Conservation (phyloP, 495 filamentous ascomycete species). For the Xylaria grammica region DNA sequence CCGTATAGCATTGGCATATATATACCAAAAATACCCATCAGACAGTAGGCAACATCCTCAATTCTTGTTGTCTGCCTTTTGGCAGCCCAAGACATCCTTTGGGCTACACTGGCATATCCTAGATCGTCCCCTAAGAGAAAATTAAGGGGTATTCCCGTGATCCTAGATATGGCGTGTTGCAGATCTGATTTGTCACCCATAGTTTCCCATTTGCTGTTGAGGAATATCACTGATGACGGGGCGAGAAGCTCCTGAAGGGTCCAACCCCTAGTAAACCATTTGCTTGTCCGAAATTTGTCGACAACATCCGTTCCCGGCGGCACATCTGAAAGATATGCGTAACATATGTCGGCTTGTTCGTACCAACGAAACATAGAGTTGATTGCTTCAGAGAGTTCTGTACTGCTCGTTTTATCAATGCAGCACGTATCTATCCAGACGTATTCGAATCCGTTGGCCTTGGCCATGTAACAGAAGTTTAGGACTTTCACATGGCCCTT, state of each 20-base stretch:
- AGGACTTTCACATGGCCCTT: constrained; percentile 22
- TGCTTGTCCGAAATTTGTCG: background rate
- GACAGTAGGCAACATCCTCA: constrained; percentile 28
- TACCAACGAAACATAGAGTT: constrained; percentile 36
- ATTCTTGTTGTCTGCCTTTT: constrained; percentile 15
- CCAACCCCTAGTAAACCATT: constrained; percentile 19
- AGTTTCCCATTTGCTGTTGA: background rate
- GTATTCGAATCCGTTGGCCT: constrained; percentile 18
- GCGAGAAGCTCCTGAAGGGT: constrained; percentile 9
- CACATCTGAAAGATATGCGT: constrained; percentile 26
- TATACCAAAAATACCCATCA: constrained; percentile 28
- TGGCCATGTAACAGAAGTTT: constrained; percentile 2
- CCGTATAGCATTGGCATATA: constrained; percentile 30
- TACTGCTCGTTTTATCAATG: constrained; percentile 31
- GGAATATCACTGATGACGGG: background rate
- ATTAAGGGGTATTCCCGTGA: constrained; percentile 1
- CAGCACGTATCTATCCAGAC: constrained; percentile 38
- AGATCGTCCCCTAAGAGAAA: background rate
- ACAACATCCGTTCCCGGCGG: background rate
- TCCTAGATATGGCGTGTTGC: background rate
- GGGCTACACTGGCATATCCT: background rate
- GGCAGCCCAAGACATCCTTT: constrained; percentile 29
- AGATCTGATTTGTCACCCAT: background rate
- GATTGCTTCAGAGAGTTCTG: no score
- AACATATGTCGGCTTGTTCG: constrained; percentile 29